These are phyloP conservation scores for Pythium utonaiense DNA, from an alignment of 352 stramenopile genomes.

Conservation along the genomic window DNA sequence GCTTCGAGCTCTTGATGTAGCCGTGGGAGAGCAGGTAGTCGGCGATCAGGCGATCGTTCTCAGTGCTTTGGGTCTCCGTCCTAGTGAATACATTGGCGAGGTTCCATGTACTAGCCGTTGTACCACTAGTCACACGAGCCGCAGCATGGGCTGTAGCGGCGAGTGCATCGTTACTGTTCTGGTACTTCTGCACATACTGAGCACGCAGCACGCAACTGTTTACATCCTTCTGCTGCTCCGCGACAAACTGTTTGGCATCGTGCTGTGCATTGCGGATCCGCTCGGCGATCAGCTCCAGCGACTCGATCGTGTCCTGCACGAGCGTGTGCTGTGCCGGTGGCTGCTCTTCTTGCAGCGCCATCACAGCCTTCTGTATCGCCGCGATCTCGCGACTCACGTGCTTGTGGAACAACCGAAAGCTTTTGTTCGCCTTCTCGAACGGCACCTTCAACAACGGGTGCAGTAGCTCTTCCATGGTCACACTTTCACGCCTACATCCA, in stretches of 20 bases:
- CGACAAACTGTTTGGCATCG: slow-evolving; percentile 39
- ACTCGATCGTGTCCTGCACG: slow-evolving; percentile 51
- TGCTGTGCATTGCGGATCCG: slow-evolving; percentile 46
- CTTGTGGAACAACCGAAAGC: slow-evolving; percentile 79
- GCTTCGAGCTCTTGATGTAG: slow-evolving; percentile 56
- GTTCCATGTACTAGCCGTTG: background rate
- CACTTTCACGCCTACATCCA: background rate
- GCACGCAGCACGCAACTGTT: slow-evolving; percentile 47
- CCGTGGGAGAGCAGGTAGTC: slow-evolving; percentile 76
- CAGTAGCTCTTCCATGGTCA: slow-evolving; percentile 41
- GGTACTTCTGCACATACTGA: slow-evolving; percentile 38
- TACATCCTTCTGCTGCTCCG: slow-evolving; percentile 49
- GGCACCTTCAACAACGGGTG: slow-evolving; percentile 70
- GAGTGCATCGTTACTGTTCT: slow-evolving; percentile 22
- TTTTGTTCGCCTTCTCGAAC: slow-evolving; percentile 73
- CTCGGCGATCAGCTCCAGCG: slow-evolving; percentile 39
- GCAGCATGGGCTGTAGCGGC: slow-evolving; percentile 16
- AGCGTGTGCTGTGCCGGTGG: slow-evolving; percentile 57
- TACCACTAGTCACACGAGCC: background rate
- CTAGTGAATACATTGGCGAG: slow-evolving; percentile 11
- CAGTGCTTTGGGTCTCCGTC: slow-evolving; percentile 13
- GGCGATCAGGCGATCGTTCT: slow-evolving; percentile 53
- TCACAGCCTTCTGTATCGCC: slow-evolving; percentile 39
- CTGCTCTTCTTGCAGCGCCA: slow-evolving; percentile 50
- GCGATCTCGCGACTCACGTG: slow-evolving; percentile 66